phyloP scores from a whole-genome alignment of 139 green algal genomes.

The Nannochloris sp. region DNA sequence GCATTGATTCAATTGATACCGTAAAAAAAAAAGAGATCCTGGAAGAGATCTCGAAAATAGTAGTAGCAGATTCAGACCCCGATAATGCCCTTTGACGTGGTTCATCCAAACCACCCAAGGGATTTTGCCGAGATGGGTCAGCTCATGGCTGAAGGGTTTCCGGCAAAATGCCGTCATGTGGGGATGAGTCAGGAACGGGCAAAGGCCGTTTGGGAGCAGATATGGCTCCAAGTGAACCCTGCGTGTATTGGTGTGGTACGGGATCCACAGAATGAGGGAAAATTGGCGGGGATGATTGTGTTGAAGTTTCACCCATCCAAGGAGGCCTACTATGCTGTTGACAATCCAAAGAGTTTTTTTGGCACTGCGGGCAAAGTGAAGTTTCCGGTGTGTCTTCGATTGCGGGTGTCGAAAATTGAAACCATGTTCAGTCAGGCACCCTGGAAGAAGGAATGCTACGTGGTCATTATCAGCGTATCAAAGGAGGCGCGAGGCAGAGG shows the following conservation, averaged over 20 bases:
- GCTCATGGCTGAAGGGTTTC: not conserved
- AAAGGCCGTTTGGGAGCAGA: not conserved
- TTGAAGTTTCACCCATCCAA: not conserved
- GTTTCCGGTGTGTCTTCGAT: not conserved
- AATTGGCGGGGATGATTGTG: not conserved
- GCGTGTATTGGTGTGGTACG: not conserved
- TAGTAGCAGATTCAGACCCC: too few relatives aligned
- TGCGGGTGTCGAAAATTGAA: not conserved
- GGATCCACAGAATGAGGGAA: not conserved
- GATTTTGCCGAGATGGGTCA: not conserved
- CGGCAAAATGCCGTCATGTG: not conserved
- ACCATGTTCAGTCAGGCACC: not conserved
- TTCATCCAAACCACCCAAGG: not conserved
- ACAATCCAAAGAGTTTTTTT: constrained; percentile 1
- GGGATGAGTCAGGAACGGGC: not conserved
- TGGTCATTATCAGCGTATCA: not conserved
- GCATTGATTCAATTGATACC: too few relatives aligned
- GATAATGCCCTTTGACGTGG: not conserved
- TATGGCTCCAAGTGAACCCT: not conserved
- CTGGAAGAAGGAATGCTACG: not conserved
- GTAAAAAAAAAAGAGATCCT: too few relatives aligned
- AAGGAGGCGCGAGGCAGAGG: not conserved
- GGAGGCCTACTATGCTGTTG: not conserved
- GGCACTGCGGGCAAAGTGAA: not conserved
- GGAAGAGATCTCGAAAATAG: too few relatives aligned